Conservation (phyloP, 352 stramenopile genomes). For the Phytophthora sojae region DNA sequence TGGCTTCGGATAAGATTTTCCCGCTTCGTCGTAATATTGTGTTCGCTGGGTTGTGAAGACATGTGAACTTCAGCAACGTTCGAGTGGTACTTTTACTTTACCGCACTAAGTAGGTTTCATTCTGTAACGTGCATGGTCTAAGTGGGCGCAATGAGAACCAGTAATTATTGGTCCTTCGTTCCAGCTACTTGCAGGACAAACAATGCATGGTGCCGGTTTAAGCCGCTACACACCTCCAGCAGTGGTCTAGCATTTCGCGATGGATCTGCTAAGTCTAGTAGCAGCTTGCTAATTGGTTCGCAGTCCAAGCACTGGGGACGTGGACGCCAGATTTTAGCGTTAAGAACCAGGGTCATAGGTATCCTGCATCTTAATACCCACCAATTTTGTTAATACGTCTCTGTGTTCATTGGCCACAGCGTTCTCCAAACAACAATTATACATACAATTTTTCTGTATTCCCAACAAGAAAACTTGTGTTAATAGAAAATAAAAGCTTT, state of each 20-base stretch:
- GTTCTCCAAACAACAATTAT: too few species aligned
- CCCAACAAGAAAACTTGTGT: too few species aligned
- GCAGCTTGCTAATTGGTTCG: too few species aligned
- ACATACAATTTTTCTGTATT: too few species aligned
- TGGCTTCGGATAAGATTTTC: not conserved
- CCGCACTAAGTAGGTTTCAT: not conserved
- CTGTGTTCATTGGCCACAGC: too few species aligned
- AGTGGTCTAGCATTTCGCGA: not conserved
- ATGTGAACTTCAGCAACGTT: not conserved
- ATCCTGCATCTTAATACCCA: too few species aligned
- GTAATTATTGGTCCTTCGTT: not conserved
- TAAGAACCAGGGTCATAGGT: too few species aligned
- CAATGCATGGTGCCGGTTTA: not conserved
- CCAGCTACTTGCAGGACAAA: not conserved
- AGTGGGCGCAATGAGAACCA: not conserved
- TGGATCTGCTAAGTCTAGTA: too few species aligned
- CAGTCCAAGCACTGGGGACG: too few species aligned
- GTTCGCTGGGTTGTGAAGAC: not conserved
- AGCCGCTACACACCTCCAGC: not conserved
- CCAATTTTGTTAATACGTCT: too few species aligned
- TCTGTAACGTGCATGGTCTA: not conserved
- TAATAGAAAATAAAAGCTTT: too few species aligned
- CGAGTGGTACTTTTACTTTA: not conserved
- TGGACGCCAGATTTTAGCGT: too few species aligned
- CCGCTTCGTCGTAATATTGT: not conserved